Base-by-base conservation (phyloP, 2,329 filamentous ascomycete species). In the Alternaria ethzedia region DNA sequence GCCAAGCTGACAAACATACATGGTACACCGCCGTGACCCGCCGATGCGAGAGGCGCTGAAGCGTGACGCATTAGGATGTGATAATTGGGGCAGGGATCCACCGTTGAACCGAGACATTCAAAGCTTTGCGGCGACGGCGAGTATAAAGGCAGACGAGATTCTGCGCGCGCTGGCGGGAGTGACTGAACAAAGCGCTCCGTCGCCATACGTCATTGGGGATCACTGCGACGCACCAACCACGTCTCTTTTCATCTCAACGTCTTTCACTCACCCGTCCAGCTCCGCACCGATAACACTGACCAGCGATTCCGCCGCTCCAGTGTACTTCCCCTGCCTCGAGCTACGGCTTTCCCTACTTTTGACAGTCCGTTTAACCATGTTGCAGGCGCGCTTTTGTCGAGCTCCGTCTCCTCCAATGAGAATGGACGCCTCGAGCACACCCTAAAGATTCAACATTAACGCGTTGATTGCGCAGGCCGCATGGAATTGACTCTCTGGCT, bases 321-420 rank as follows among this genome's bases (percentile, higher is more conserved):
- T 76, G 72, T 73, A 70, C 70, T 71, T 65, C 65, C 68, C 74
- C 73, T 69, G 66, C 68, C 68, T 71, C 54, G 65, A 67, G 61
- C 67, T 72, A 65, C 68, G 68, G 65, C 59, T 65, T 64, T 70
- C 68, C 69, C 64, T 67, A 54, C 67, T 68, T 71, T 66, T 74
- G 72, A 74, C 72, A 71, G 63, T 61, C 67, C 57, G 55, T 75
- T 73, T 78, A 74, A 75, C 74, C 69, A 78, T 72, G 69, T 70
- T 72, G 71, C 75, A 78, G 75, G 70, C 68, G 69, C 70, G 66
- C 62, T 66, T 63, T 65, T 63, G 54, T 68, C 71, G 64, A 66
- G 59, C 65, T 49, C 36, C 45, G 60, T 58, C 68, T 71, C 73
- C 65, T 73, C 75, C 75, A 78, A 78, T 78, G 50, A 75, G 66